phyloP scores from a whole-genome alignment of 2,329 filamentous ascomycete species.

The Apiospora pterosperma region DNA sequence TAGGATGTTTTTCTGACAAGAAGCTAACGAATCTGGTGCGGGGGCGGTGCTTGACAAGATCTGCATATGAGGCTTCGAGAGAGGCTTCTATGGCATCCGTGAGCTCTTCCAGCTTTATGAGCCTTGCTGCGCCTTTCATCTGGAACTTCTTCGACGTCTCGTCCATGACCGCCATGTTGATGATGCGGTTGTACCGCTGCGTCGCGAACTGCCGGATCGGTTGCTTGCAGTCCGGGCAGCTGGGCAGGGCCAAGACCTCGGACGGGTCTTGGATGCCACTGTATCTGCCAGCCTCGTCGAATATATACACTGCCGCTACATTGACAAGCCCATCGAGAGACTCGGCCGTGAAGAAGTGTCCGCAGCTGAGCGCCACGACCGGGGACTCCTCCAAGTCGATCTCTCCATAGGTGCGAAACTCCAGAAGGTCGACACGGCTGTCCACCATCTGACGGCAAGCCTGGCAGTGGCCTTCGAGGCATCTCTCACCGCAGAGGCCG shows the following conservation, averaged over 20 bases:
- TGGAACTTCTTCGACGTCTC: conserved; percentile 64
- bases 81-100: background rate
- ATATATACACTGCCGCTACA: conserved; percentile 48
- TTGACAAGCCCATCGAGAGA: conserved; percentile 61
- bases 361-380: conserved; percentile 59
- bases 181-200: conserved; percentile 58
- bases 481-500: conserved; percentile 55
- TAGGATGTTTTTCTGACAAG: too few species aligned
- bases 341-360: conserved; percentile 58
- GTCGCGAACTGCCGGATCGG: conserved; percentile 32
- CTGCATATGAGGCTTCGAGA: background rate
- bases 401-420: conserved; percentile 42
- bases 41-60: background rate
- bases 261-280: conserved; percentile 33
- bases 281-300: conserved; percentile 29
- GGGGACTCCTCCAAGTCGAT: conserved; percentile 57
- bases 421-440: conserved; percentile 45
- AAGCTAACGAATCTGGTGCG: background rate
- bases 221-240: conserved; percentile 56
- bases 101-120: background rate
- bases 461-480: conserved; percentile 57
- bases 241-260: conserved; percentile 51
- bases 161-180: conserved; percentile 58
- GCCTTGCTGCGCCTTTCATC: conserved; percentile 13
- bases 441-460: conserved; percentile 54